phyloP scores from a whole-genome alignment of 2,329 filamentous ascomycete species.

The Calonectria hawksworthii region DNA sequence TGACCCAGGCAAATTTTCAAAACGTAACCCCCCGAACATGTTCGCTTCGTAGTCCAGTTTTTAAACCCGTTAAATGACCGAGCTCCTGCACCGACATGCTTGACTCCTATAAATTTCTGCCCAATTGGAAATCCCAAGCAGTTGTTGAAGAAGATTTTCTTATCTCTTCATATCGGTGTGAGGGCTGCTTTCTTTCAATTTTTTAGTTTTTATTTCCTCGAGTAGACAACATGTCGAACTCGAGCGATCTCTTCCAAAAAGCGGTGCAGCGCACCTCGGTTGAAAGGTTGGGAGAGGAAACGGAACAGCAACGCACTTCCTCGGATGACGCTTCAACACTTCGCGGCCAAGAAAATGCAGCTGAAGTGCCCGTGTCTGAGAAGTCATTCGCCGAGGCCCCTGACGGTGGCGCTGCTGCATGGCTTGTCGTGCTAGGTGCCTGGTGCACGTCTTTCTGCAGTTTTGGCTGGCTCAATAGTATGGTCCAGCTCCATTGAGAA shows the following conservation, averaged over 20 bases:
- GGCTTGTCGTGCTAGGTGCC: conserved; percentile 53
- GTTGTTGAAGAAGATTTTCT: neutral
- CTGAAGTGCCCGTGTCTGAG: neutral
- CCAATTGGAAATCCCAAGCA: neutral
- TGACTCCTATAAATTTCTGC: neutral
- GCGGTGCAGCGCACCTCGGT: neutral
- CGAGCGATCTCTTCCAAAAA: neutral
- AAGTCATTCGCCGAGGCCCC: neutral
- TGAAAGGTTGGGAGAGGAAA: neutral
- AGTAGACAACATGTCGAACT: neutral
- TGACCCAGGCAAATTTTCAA: neutral
- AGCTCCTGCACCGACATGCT: neutral
- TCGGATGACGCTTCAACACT: neutral
- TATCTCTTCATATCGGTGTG: too few species aligned
- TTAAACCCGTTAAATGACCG: neutral
- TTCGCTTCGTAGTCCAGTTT: neutral
- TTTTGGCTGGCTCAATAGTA: conserved; percentile 62
- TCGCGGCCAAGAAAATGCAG: neutral
- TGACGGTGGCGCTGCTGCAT: conserved; percentile 49
- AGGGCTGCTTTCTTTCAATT: neutral
- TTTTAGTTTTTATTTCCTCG: too few species aligned
- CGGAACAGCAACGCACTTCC: neutral
- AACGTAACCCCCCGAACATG: neutral
- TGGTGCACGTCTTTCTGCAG: conserved; percentile 56
- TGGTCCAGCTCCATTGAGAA: neutral